phyloP scores from a whole-genome alignment of 2,329 filamentous ascomycete species.

The Fusarium kyushuense region DNA sequence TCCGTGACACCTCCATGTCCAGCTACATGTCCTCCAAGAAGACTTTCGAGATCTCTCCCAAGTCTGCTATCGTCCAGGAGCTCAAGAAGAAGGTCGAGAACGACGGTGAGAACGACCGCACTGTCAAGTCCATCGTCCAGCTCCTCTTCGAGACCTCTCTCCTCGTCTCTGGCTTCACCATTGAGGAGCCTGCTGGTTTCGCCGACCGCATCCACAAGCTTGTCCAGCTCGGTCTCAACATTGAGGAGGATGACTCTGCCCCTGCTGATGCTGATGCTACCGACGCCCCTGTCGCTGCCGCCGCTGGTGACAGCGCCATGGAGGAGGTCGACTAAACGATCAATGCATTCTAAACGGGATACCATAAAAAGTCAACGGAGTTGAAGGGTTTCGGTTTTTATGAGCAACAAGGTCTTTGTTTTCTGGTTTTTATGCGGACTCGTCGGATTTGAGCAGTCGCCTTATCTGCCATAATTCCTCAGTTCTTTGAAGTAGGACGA shows the following conservation, averaged over 20 bases:
- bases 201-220: constrained; percentile 99
- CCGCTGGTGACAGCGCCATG: constrained; percentile 92
- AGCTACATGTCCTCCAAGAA: constrained; percentile 99
- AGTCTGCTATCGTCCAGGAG: constrained; percentile 97
- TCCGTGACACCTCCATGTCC: constrained; percentile 99
- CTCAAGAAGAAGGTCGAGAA: constrained; percentile 99
- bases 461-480: constrained; percentile 54
- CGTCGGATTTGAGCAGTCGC: constrained; percentile 46
- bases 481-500: constrained; percentile 39
- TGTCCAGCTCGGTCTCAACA: constrained; percentile 95
- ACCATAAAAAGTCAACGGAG: constrained; percentile 59
- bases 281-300: constrained; percentile 68
- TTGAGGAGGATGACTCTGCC: constrained; percentile 88
- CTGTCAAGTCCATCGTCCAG: constrained; percentile 98
- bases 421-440: constrained; percentile 50
- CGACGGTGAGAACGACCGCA: constrained; percentile 98
- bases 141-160: constrained; percentile 99
- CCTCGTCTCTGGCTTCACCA: constrained; percentile 98
- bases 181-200: constrained; percentile 97
- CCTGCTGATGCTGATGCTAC: constrained; percentile 67
- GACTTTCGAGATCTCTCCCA: constrained; percentile 99
- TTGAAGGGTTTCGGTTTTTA: constrained; percentile 54
- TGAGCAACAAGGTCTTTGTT: constrained; percentile 52
- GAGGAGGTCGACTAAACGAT: constrained; percentile 95
- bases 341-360: constrained; percentile 50